Evolutionary conservation across 208 protist species (phyloP).

Genomic region (Trypanosoma congolense): DNA sequence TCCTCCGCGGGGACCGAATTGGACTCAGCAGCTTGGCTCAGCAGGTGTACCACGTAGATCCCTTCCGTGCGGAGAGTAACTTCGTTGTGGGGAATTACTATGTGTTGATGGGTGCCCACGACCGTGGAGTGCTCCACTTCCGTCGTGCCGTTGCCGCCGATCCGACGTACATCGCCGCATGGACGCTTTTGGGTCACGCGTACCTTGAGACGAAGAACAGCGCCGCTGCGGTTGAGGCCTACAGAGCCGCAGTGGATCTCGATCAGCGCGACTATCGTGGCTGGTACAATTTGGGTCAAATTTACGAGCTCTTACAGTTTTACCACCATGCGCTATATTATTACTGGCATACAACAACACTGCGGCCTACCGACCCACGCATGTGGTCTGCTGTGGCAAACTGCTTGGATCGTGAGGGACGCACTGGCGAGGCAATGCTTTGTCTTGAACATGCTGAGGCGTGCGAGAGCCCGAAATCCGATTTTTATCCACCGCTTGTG

Average conservation of each 20-base stretch:
- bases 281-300: slow-evolving; percentile 97
- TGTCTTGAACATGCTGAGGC: slow-evolving; percentile 76
- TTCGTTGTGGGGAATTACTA: slow-evolving; percentile 98
- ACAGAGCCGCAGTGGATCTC: slow-evolving; percentile 91
- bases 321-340: slow-evolving; percentile 95
- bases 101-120: slow-evolving; percentile 90
- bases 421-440: slow-evolving; percentile 51
- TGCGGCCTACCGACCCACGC: slow-evolving; percentile 92
- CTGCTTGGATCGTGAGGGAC: slow-evolving; percentile 73
- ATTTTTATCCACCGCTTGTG: slow-evolving; percentile 61
- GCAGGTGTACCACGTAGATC: slow-evolving; percentile 85
- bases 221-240: slow-evolving; percentile 92
- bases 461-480: slow-evolving; percentile 36
- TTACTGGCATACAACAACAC: slow-evolving; percentile 90
- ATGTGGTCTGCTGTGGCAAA: slow-evolving; percentile 90
- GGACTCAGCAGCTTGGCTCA: slow-evolving; percentile 91
- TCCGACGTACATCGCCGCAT: slow-evolving; percentile 88
- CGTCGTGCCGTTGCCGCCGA: slow-evolving; percentile 86
- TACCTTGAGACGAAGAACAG: slow-evolving; percentile 96
- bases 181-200: slow-evolving; percentile 97
- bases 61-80: slow-evolving; percentile 95
- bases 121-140: slow-evolving; percentile 95
- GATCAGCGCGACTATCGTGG: slow-evolving; percentile 92
- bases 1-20: slow-evolving; percentile 87
- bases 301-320: slow-evolving; percentile 95